Evolutionary conservation across 2,329 filamentous ascomycete genomes (phyloP), one percentile per base, ranked within the genome.

Genomic region (Botrytis paeoniae): DNA sequence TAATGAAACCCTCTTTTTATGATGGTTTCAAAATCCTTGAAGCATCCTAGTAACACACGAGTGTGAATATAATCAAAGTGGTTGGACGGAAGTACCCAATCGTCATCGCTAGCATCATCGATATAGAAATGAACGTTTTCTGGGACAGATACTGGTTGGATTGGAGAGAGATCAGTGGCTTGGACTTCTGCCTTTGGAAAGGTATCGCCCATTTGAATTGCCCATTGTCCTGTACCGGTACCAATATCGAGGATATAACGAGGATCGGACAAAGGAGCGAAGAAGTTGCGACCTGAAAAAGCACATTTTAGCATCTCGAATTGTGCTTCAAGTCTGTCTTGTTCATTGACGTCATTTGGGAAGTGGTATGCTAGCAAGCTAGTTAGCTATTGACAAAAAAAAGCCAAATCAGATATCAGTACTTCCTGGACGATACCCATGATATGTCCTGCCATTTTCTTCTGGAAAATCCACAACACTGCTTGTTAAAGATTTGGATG

Each of bases 41-140:
- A 79, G 64, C 73, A 77, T 22, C 78, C 78, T 18, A 78, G 65
- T 16, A 80, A 63, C 7, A 78, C 60, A 12, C 87, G 86, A 2
- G 86, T 84, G 78, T 91, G 89, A 61, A 92, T 85, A 75, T 86
- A 88, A 80, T 91, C 89, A 75, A 89, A 89, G 71, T 84, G 82
- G 62, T 82, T 76, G 0, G 82, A 77, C 8, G 84, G 82, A 51
- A 82, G 86, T 78, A 81, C 86, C 83, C 83, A 85, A 54, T 82
- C 82, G 84, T 77, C 75, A 59, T 80, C 78, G n/a, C 66, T 73
- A 14, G 77, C 78, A 74, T 80, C 79, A 63, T 80, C 78, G 63
- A 95, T 86, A 74, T 89, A 89, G 76, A 95, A 95, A 75, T 89
- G 88, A 22, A 94, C 90, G 75, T 95, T 95, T 29, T 88, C 86